These are phyloP conservation scores for Camellia granthamiana DNA, from an alignment of 148 eudicot genomes.

Conservation along the genomic window DNA sequence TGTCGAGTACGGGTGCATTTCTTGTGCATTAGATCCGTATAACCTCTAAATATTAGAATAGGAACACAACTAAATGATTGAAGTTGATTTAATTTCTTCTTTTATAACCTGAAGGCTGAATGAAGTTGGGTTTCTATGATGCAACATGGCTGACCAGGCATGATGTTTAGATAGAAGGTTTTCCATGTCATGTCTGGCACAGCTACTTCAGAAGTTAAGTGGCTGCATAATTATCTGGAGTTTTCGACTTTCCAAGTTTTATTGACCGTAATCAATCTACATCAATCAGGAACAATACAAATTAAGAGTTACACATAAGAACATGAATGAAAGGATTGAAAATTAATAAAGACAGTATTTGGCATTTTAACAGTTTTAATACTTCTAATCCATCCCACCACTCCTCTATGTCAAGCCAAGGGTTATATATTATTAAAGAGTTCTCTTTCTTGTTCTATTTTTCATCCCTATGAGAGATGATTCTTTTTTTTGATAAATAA, in stretches of 20 bases:
- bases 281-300: not conserved
- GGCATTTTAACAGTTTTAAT: not conserved
- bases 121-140: not conserved
- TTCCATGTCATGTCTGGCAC: not conserved
- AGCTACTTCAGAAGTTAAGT: not conserved
- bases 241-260: not conserved
- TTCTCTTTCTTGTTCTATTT: not conserved
- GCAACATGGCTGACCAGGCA: not conserved
- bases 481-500: not conserved
- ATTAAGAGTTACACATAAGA: not conserved
- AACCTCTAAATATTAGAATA: no score
- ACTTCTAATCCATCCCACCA: conserved; percentile 4
- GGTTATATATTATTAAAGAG: not conserved
- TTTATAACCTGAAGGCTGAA: not conserved
- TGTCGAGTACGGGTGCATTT: not conserved
- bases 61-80: no score
- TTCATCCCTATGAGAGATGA: not conserved
- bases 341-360: not conserved
- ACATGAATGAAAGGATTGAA: not conserved
- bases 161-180: not conserved
- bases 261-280: not conserved
- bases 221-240: not conserved
- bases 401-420: not conserved
- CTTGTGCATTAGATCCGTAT: no score
- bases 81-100: not conserved